Base-by-base conservation (phyloP, 345 rosid species). In the Ricinus communis region DNA sequence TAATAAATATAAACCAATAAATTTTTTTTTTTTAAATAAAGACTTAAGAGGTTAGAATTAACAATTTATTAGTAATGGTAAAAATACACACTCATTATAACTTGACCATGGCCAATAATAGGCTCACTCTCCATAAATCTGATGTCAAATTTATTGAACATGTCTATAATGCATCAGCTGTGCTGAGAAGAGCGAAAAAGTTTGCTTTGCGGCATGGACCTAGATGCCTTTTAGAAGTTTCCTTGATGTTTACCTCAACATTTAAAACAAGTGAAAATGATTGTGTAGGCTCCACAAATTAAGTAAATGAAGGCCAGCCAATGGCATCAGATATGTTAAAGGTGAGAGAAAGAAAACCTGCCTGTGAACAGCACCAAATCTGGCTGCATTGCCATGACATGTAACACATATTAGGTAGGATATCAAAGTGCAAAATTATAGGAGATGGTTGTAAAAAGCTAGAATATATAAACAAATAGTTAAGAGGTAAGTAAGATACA, bases 311-410 rank as follows among this genome's bases (percentile, higher is more conserved):
- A 68, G 70, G 65, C 45, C 40, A 65, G 25, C 57, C 54, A 73
- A 52, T 53, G 60, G 66, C 62, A 74, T 31, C 45, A 61, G 65
- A 56, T n/a, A 63, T 55, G 59, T 50, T 46, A 69, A 78, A 33
- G 66, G 38, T 0, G 57, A 79, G 24, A 49, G 80, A 54, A 72
- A 75, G 76, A 71, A 52, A 71, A 70, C 86, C 57, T 81, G 76
- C 98, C 97, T 88, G 93, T 91, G 81, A 93, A 91, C 68, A 93
- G 90, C 83, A 93, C 98, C 92, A 93, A 78, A 77, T 93, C 85
- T 19, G 97, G 93, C 96, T 91, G 93, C 90, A 87, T 41, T 77
- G 58, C 21, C 56, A 55, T 77, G 58, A 21, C 58, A 56, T 71
- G 7, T 50, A 79, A 62, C 68, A 66, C 9, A 41, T 31, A 73